A percentile compares a stretch with the other conserved stretches of the same genome.
Evolutionary conservation across 768 basidiomycete species (phyloP).

Genomic region (Collybia sp.): DNA sequence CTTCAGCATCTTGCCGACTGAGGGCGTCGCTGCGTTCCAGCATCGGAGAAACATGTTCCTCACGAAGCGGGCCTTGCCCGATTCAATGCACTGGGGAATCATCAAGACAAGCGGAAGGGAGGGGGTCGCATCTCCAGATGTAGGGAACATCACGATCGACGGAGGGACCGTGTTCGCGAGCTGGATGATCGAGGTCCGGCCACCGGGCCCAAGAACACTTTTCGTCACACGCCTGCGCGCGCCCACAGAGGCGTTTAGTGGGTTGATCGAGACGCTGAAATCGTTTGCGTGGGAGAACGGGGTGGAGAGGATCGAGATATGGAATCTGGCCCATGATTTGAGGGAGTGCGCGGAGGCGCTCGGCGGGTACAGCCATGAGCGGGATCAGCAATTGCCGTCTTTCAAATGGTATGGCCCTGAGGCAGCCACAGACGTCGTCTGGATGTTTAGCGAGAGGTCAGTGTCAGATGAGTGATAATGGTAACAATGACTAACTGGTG

Average conservation of each 20-base stretch:
- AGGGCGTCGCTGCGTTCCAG: constrained; percentile 44
- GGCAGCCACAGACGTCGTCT: constrained; percentile 25
- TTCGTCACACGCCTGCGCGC: constrained; percentile 39
- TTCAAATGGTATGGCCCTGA: constrained; percentile 48
- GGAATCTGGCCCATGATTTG: constrained; percentile 36
- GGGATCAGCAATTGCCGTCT: constrained; percentile 35
- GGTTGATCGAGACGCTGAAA: constrained; percentile 28
- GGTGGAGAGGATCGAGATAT: constrained; percentile 38
- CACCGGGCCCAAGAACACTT: constrained; percentile 27
- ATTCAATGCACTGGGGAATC: constrained; percentile 26
- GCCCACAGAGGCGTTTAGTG: constrained; percentile 22
- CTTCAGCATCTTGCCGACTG: constrained; percentile 36
- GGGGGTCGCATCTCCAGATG: not conserved
- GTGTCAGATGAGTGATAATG: no score
- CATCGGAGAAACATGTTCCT: constrained; percentile 25
- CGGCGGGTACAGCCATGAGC: constrained; percentile 24
- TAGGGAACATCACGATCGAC: constrained; percentile 1
- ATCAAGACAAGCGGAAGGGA: not conserved
- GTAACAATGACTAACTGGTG: no score
- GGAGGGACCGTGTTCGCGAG: constrained; percentile 26
- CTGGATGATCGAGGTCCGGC: constrained; percentile 37
- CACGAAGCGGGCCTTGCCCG: constrained; percentile 9
- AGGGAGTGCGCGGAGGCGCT: constrained; percentile 16
- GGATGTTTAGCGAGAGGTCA: constrained; percentile 48
- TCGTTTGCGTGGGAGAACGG: constrained; percentile 26